Evolutionary conservation across 2,329 filamentous ascomycete genomes (phyloP).

Genomic region (Penicillium aurantiogriseum): DNA sequence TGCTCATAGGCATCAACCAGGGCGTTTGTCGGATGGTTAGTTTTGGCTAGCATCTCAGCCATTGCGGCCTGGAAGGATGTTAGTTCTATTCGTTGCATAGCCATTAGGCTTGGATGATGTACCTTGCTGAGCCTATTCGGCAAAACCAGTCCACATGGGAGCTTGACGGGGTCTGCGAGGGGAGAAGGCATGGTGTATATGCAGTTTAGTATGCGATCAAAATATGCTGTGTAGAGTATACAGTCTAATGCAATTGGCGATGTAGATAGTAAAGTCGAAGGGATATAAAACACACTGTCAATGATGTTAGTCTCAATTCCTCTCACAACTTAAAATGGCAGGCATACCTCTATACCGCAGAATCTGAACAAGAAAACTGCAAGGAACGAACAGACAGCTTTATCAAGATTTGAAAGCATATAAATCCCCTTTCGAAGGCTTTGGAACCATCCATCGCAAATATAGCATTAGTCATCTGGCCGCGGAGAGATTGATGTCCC

Average conservation of each 20-base stretch:
- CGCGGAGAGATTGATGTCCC: conserved; percentile 18
- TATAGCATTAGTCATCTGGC: conserved; percentile 1
- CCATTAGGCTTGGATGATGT: not conserved
- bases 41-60: conserved; percentile 46
- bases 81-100: not conserved
- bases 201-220: not conserved
- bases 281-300: not conserved
- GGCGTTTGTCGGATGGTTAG: conserved; percentile 45
- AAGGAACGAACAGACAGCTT: not conserved
- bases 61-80: conserved; percentile 42
- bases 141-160: conserved; percentile 56
- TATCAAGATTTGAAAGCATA: not conserved
- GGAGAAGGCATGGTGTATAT: conserved; percentile 23
- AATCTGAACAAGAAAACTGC: not conserved
- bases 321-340: not conserved
- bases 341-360: not conserved
- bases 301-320: not conserved
- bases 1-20: conserved; percentile 49
- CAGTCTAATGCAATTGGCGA: not conserved
- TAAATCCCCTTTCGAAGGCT: not conserved
- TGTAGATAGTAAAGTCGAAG: not conserved
- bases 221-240: not conserved
- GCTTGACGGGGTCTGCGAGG: conserved; percentile 46
- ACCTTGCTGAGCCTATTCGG: conserved; percentile 55
- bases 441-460: too few species aligned